Evolutionary conservation across 768 basidiomycete species (phyloP).

Genomic region (Kwoniella sp.): DNA sequence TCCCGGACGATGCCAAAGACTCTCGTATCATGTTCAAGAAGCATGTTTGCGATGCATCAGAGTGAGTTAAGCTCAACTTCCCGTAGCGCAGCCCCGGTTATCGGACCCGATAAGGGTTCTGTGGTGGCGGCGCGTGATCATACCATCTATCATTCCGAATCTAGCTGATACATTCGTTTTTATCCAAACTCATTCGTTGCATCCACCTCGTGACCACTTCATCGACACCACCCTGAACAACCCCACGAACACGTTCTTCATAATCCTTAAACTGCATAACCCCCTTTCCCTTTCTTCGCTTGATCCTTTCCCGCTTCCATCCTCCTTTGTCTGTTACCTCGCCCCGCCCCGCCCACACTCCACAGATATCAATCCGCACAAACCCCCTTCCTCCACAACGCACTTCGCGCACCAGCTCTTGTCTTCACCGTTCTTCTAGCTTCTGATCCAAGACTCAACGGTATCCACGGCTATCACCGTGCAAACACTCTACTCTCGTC

Average conservation of each 20-base stretch:
- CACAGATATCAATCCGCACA: conserved; percentile 51
- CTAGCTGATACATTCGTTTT: background rate
- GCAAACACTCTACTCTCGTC: conserved; percentile 30
- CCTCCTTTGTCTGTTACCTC: background rate
- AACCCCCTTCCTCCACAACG: conserved; percentile 28
- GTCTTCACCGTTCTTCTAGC: conserved; percentile 50
- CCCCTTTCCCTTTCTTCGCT: background rate
- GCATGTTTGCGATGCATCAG: conserved; percentile 46
- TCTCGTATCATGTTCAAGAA: conserved; percentile 53
- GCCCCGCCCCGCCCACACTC: background rate
- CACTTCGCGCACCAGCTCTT: conserved; percentile 43
- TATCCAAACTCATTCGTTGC: background rate
- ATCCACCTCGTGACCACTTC: background rate
- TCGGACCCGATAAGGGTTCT: background rate
- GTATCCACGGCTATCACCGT: conserved; percentile 49
- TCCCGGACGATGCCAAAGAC: conserved; percentile 42
- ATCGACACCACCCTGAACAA: too few relatives aligned
- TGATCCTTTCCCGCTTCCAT: background rate
- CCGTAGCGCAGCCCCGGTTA: background rate
- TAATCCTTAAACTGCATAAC: background rate
- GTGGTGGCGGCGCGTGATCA: background rate
- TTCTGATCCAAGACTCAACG: conserved; percentile 48
- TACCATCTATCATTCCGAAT: background rate
- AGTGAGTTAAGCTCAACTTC: conserved; percentile 40
- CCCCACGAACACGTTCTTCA: too few relatives aligned